phyloP scores from a whole-genome alignment of 1,284 basidiomycete genomes.

The Phaffia rhodozyma region DNA sequence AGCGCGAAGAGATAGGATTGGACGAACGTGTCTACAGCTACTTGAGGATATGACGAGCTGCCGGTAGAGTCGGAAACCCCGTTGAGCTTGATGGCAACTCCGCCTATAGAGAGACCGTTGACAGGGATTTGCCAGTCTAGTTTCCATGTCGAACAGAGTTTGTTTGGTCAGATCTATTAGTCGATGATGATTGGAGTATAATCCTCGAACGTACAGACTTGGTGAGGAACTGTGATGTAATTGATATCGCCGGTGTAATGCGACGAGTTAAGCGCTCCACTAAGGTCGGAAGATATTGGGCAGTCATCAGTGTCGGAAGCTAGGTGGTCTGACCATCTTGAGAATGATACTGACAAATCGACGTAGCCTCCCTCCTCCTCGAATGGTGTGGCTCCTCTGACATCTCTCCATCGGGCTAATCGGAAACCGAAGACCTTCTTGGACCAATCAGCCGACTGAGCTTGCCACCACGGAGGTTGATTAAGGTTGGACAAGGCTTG shows the following conservation, averaged over 20 bases:
- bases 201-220: not conserved
- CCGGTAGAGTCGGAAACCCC: slow-evolving; percentile 19
- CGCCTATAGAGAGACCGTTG: slow-evolving; percentile 36
- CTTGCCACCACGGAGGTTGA: slow-evolving; percentile 44
- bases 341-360: slow-evolving; percentile 40
- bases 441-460: slow-evolving; percentile 47
- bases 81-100: slow-evolving; percentile 31
- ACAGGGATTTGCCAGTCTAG: slow-evolving; percentile 40
- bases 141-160: no score
- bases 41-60: not conserved
- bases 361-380: slow-evolving; percentile 65
- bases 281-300: not conserved
- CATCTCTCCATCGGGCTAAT: slow-evolving; percentile 60
- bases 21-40: no score
- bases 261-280: slow-evolving; percentile 43
- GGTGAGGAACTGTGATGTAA: slow-evolving; percentile 48
- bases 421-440: slow-evolving; percentile 66
- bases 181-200: no score
- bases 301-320: no score
- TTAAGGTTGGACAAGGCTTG: slow-evolving; percentile 35
- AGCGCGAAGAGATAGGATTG: no score
- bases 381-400: slow-evolving; percentile 37
- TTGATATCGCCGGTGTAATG: slow-evolving; percentile 69
- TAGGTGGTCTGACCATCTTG: no score
- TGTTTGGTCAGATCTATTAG: no score